A percentile compares a stretch with the other conserved stretches of the same genome.
These are phyloP conservation scores for Mycena filopes DNA, from an alignment of 768 basidiomycete genomes.

Conservation along the genomic window DNA sequence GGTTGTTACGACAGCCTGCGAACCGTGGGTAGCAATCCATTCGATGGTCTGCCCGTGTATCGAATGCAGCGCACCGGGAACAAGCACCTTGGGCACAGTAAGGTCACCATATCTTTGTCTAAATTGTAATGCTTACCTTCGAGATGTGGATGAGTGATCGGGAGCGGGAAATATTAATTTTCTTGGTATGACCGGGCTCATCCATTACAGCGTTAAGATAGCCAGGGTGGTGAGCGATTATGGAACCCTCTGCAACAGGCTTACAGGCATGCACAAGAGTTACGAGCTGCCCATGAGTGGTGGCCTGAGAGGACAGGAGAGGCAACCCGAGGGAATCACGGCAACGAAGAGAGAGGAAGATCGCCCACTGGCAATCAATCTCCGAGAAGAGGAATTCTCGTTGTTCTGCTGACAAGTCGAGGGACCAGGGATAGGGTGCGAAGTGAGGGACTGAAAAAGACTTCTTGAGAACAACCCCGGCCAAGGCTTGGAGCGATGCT, in stretches of 20 bases:
- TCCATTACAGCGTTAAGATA: neutral
- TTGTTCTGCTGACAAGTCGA: neutral
- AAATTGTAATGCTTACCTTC: neutral
- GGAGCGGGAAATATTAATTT: neutral
- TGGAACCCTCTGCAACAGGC: slow-evolving; percentile 1
- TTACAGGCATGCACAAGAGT: slow-evolving; percentile 10
- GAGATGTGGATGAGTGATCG: neutral
- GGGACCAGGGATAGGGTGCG: neutral
- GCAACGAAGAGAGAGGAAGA: neutral
- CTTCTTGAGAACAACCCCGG: neutral
- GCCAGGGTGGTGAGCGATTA: neutral
- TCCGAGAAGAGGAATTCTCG: neutral
- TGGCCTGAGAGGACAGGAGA: neutral
- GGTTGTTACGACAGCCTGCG: neutral
- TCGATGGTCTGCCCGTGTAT: slow-evolving; percentile 9
- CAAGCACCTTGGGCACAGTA: slow-evolving; percentile 3
- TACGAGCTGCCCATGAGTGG: neutral
- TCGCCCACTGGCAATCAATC: slow-evolving; percentile 12
- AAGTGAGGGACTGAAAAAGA: neutral
- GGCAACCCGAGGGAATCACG: neutral
- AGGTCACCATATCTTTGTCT: too few relatives aligned
- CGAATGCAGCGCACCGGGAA: neutral
- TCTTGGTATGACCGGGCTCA: neutral
- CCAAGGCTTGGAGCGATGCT: neutral
- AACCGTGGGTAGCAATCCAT: neutral